phyloP scores from a whole-genome alignment of 2,329 filamentous ascomycete genomes.

The Periglandula ipomoeae region DNA sequence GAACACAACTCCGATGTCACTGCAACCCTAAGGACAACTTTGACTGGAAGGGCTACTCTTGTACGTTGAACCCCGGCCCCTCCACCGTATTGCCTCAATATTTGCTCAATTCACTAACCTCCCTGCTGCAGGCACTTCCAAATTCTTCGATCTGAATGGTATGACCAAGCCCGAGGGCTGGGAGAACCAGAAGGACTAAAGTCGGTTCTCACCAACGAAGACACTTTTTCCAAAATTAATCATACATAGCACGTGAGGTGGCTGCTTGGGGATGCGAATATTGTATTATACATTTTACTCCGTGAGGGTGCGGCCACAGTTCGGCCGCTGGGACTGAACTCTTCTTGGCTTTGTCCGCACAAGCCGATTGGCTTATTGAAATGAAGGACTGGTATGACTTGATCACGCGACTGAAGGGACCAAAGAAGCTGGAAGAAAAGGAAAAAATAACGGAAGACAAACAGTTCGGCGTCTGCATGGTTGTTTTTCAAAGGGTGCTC shows the following conservation, averaged over 20 bases:
- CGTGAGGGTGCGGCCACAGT: neutral
- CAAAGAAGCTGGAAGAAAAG: neutral
- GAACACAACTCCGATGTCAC: constrained; percentile 79
- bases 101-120: neutral
- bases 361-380: neutral
- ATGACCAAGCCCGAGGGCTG: constrained; percentile 79
- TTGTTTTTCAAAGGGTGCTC: neutral
- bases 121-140: constrained; percentile 46
- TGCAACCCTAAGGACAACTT: constrained; percentile 97
- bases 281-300: neutral
- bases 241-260: neutral
- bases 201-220: neutral
- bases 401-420: neutral
- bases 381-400: neutral
- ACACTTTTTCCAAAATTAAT: neutral
- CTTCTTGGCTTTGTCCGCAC: neutral
- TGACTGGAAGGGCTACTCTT: constrained; percentile 98
- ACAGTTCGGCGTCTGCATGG: neutral
- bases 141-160: constrained; percentile 76
- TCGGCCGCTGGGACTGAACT: neutral
- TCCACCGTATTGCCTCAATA: no score
- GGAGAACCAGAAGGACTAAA: constrained; percentile 32
- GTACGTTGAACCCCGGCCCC: no score
- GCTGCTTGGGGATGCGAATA: neutral
- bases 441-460: neutral